Evolutionary conservation across 352 stramenopile genomes (phyloP).

Genomic region (Pythium pyrilobum): DNA sequence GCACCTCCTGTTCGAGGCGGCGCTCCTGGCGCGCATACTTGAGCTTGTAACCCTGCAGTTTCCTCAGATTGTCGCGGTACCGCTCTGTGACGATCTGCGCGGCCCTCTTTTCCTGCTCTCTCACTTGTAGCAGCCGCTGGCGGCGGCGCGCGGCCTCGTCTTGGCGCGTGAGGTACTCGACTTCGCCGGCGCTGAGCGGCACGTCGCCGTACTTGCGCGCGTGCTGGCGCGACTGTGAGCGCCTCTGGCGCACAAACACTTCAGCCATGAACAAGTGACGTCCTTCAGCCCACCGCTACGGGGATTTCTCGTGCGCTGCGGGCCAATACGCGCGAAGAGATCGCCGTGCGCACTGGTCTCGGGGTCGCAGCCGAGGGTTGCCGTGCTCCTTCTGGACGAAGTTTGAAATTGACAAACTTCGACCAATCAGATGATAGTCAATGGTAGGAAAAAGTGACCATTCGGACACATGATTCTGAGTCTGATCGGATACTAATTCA

Average conservation of each 20-base stretch:
- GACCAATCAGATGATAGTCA: too few relatives aligned
- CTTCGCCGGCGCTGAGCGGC: conserved; percentile 57
- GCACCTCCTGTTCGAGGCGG: conserved; percentile 24
- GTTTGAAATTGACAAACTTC: too few relatives aligned
- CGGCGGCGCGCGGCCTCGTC: conserved; percentile 50
- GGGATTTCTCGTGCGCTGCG: too few relatives aligned
- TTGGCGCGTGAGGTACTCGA: conserved; percentile 47
- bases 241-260: conserved; percentile 17
- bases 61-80: conserved; percentile 60
- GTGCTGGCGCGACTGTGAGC: neutral
- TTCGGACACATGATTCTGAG: too few relatives aligned
- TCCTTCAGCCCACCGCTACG: too few relatives aligned
- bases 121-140: conserved; percentile 48
- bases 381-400: too few relatives aligned
- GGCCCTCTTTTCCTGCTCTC: conserved; percentile 49
- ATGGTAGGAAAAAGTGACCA: too few relatives aligned
- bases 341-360: too few relatives aligned
- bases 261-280: conserved; percentile 13
- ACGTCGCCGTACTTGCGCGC: conserved; percentile 29
- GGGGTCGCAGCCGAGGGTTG: too few relatives aligned
- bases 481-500: too few relatives aligned
- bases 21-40: conserved; percentile 22
- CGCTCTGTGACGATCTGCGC: conserved; percentile 65
- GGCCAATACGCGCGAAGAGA: too few relatives aligned
- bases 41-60: conserved; percentile 37